Conservation (phyloP, 768 basidiomycete species). For the Amanita subjunquillea region DNA sequence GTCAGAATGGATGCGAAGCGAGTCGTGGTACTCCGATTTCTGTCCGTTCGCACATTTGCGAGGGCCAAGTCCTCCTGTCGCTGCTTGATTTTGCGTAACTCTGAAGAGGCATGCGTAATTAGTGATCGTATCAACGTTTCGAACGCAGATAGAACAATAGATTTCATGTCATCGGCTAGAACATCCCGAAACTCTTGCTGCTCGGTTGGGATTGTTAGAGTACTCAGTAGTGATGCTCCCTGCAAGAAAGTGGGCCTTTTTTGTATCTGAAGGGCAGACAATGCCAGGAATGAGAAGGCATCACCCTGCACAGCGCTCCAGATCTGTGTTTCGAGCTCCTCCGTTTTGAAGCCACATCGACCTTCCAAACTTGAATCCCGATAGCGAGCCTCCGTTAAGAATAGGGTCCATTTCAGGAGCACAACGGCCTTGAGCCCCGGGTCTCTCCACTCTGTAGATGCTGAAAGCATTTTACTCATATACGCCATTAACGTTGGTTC, state of each 20-base stretch:
- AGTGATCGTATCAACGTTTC: conserved; percentile 65
- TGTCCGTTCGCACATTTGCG: conserved; percentile 54
- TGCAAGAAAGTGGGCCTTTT: conserved; percentile 26
- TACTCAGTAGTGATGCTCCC: conserved; percentile 24
- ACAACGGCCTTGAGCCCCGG: conserved; percentile 61
- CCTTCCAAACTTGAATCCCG: conserved; percentile 56
- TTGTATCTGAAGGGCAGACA: conserved; percentile 48
- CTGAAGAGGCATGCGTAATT: conserved; percentile 70
- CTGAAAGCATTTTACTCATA: conserved; percentile 49
- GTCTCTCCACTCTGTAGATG: conserved; percentile 55
- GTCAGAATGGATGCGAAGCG: conserved; percentile 33
- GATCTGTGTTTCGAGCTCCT: conserved; percentile 72
- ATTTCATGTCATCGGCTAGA: conserved; percentile 41
- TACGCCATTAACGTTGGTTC: conserved; percentile 37
- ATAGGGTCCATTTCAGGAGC: conserved; percentile 82
- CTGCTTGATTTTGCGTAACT: conserved; percentile 79
- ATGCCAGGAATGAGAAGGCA: conserved; percentile 62
- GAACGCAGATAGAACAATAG: conserved; percentile 46
- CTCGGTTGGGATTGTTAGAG: conserved; percentile 23
- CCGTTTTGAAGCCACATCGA: conserved; percentile 57
- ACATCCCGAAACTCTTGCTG: conserved; percentile 35
- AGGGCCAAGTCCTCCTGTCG: conserved; percentile 78
- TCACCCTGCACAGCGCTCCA: conserved; percentile 80
- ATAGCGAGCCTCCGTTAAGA: conserved; percentile 68
- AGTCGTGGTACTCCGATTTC: conserved; percentile 40